A percentile compares a stretch with the other conserved stretches of the same genome.
Evolutionary conservation across 108 stramenopile species (phyloP).

Genomic region (Schizochytrium sp.): DNA sequence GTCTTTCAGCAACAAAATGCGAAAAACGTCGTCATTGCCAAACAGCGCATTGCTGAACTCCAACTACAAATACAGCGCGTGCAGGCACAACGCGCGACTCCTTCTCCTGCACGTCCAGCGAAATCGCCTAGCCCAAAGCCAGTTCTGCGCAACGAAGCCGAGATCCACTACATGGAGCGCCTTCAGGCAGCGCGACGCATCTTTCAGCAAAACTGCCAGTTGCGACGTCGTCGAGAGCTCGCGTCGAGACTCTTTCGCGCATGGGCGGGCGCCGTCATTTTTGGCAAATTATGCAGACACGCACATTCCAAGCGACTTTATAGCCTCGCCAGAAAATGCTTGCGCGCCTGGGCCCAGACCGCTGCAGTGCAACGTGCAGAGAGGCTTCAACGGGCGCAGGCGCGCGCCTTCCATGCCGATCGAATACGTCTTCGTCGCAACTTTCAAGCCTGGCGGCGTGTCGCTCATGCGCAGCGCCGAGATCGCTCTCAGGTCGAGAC

Average conservation of each 20-base stretch:
- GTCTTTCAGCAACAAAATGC: background rate
- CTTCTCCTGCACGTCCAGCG: background rate
- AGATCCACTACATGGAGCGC: background rate
- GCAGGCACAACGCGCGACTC: too few species aligned
- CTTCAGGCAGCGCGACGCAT: background rate
- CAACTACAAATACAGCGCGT: background rate
- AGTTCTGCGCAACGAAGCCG: background rate
- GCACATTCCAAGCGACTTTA: background rate
- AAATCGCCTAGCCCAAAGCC: background rate
- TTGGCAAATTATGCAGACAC: background rate
- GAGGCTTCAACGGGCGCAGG: background rate
- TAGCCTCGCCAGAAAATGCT: background rate
- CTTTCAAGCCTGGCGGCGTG: background rate
- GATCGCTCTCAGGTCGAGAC: background rate
- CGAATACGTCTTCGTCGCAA: background rate
- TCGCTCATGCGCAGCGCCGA: background rate
- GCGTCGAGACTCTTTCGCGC: background rate
- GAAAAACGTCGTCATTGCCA: background rate
- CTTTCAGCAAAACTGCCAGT: background rate
- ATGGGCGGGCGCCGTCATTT: background rate
- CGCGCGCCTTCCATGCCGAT: background rate
- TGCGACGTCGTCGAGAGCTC: background rate
- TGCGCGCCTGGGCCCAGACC: background rate
- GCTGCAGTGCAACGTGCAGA: background rate
- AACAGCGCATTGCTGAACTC: background rate